phyloP scores from a whole-genome alignment of 1,139 yeast genomes.

The Meyerozyma smithsonii region DNA sequence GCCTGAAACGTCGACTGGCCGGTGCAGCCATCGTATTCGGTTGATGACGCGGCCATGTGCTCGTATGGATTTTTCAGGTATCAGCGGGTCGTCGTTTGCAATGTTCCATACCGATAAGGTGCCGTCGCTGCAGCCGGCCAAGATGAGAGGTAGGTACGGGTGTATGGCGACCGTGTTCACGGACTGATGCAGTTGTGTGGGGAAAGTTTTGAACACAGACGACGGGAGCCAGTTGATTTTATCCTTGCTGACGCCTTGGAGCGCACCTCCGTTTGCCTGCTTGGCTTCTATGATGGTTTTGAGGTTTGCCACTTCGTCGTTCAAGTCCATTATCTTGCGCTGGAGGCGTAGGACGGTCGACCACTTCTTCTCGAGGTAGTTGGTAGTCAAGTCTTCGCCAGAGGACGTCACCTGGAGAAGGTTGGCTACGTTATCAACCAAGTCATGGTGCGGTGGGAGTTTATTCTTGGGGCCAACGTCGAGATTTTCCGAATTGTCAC shows the following conservation, averaged over 20 bases:
- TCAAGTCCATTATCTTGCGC: constrained; percentile 60
- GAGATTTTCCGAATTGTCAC: constrained; percentile 11
- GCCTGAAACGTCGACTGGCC: constrained; percentile 24
- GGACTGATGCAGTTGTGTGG: constrained; percentile 52
- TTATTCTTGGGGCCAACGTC: background rate
- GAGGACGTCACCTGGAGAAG: constrained; percentile 13
- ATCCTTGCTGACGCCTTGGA: constrained; percentile 18
- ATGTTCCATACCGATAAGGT: constrained; percentile 69
- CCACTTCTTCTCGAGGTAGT: constrained; percentile 82
- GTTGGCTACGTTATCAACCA: constrained; percentile 10
- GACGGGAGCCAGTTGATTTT: constrained; percentile 70
- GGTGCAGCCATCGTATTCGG: constrained; percentile 49
- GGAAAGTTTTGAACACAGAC: constrained; percentile 43
- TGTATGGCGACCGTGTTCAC: constrained; percentile 68
- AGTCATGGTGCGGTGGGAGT: background rate
- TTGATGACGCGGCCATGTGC: constrained; percentile 79
- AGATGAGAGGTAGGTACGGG: constrained; percentile 62
- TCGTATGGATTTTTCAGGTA: constrained; percentile 62
- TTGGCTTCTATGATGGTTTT: constrained; percentile 40
- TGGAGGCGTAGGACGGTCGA: constrained; percentile 78
- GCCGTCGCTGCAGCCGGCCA: constrained; percentile 74
- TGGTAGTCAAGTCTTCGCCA: constrained; percentile 30
- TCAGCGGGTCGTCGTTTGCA: constrained; percentile 48
- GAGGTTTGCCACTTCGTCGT: constrained; percentile 38
- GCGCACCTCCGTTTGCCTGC: constrained; percentile 6